Evolutionary conservation across 768 basidiomycete species (phyloP), one percentile per base, ranked within the genome.

Genomic region (Hypholoma fasciculare): DNA sequence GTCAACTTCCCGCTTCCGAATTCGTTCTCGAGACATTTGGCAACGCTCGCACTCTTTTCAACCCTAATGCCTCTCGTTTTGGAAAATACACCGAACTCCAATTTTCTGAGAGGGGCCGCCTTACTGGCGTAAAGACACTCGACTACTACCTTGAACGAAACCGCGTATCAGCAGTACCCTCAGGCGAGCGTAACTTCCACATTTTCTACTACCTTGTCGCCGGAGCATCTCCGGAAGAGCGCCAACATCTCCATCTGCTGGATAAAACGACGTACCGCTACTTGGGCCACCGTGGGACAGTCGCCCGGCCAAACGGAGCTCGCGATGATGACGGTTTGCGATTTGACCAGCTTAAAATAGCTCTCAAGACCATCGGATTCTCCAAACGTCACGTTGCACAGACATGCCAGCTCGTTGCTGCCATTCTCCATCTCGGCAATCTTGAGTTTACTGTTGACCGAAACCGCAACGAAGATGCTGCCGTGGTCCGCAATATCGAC

Each of bases 1-100:
- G 74, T 48, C 94, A 96, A 71, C 82, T 98, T 39, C 95, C 95
- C 38, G 91, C 95, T 17, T 89, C 94, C 20, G 92, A 97, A 78
- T 98, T 94, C 71, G 92, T 98, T 59, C 88, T 98, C 61, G 95
- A 98, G 72, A 80, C 93, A 1, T 98, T 98, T 69, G 96, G 96
- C 14, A 90, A 92, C 65, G 92, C 96, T 17, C 89, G 92, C 58
- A 94, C 94, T 1, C 84, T 94, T 55, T 89, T 92, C 76, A 97
- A 98, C 68, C 84, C 92, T 48, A 97, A 97, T 67, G 96, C 96
- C 13, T 98, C 97, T 30, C 89, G 94, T 49, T 97, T 96, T 69
- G 97, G 96, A 56, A 95, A 96, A 71, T 99, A 99, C 72, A 97
- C 95, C 46, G 97, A 99, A 69, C 82, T 99, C 0, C 97, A 98